These are phyloP conservation scores for Linderniella brevidens DNA, from an alignment of 257 asterid species.

Conservation along the genomic window DNA sequence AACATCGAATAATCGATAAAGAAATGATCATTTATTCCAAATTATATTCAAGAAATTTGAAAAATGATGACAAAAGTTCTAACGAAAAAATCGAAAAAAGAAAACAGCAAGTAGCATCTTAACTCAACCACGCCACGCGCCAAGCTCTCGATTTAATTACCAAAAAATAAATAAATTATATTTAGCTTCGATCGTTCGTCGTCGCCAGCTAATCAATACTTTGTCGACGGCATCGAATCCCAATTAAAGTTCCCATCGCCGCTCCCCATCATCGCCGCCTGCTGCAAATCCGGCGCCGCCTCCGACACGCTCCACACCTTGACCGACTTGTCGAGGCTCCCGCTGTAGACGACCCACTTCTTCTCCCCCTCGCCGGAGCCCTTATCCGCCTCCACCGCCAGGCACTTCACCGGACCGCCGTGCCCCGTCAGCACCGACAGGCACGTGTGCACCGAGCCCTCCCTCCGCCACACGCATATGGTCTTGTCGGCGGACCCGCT, in stretches of 20 bases:
- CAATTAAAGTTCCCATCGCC: not conserved
- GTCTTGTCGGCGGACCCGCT: constrained; percentile 30
- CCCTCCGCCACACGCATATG: constrained; percentile 29
- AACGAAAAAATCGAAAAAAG: no score
- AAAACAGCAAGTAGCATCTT: no score
- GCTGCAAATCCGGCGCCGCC: not conserved
- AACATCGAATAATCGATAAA: no score
- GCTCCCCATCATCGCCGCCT: not conserved
- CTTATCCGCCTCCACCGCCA: constrained; percentile 23
- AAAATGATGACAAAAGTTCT: no score
- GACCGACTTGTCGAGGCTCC: constrained; percentile 24
- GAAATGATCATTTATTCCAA: no score
- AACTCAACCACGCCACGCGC: no score
- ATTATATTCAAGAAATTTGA: no score
- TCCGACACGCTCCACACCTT: constrained; percentile 23
- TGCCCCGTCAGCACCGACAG: constrained; percentile 25
- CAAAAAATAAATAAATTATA: no score
- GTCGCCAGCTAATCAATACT: not conserved
- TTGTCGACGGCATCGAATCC: constrained; percentile 1
- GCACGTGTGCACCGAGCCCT: constrained; percentile 14
- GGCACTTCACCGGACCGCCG: constrained; percentile 23
- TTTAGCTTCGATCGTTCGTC: no score
- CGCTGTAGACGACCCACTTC: constrained; percentile 25
- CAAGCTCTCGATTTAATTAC: no score
- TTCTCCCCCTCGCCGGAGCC: constrained; percentile 9